Percentiles rank a stretch among this genome's conserved stretches.
phyloP scores from a whole-genome alignment of 495 filamentous ascomycete genomes.

The Penicillium bialowiezense region DNA sequence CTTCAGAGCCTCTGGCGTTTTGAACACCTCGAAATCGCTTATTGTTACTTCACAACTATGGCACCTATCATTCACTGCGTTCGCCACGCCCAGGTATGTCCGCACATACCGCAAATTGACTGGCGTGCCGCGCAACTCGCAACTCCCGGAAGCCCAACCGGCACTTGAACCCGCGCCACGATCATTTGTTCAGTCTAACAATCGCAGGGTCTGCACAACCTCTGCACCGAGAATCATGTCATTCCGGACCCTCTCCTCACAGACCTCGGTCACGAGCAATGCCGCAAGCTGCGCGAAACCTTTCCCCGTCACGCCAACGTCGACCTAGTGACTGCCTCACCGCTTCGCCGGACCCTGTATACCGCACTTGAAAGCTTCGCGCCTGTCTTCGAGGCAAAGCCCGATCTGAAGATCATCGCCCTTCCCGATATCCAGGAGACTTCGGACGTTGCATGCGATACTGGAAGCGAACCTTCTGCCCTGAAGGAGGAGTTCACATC shows the following conservation, averaged over 20 bases:
- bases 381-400: constrained; percentile 45
- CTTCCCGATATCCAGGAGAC: constrained; percentile 84
- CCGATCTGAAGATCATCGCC: constrained; percentile 57
- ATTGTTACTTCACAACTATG: constrained; percentile 15
- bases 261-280: constrained; percentile 72
- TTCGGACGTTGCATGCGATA: constrained; percentile 73
- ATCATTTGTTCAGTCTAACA: constrained; percentile 5
- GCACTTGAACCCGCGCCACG: constrained; percentile 1
- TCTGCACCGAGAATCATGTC: constrained; percentile 64
- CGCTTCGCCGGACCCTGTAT: constrained; percentile 78
- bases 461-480: constrained; percentile 54
- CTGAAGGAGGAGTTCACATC: constrained; percentile 63
- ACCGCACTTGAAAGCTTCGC: constrained; percentile 73
- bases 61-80: constrained; percentile 50
- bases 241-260: constrained; percentile 80
- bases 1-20: too few species aligned
- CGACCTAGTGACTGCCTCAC: constrained; percentile 75
- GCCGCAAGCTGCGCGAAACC: constrained; percentile 51
- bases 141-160: background rate
- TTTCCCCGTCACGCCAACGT: constrained; percentile 67
- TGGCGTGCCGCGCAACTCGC: background rate
- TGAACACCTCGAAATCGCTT: too few species aligned
- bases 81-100: constrained; percentile 51
- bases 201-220: constrained; percentile 78
- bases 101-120: background rate